Conservation (phyloP, 2,329 filamentous ascomycete genomes). For the Penicillium capsulatum region DNA sequence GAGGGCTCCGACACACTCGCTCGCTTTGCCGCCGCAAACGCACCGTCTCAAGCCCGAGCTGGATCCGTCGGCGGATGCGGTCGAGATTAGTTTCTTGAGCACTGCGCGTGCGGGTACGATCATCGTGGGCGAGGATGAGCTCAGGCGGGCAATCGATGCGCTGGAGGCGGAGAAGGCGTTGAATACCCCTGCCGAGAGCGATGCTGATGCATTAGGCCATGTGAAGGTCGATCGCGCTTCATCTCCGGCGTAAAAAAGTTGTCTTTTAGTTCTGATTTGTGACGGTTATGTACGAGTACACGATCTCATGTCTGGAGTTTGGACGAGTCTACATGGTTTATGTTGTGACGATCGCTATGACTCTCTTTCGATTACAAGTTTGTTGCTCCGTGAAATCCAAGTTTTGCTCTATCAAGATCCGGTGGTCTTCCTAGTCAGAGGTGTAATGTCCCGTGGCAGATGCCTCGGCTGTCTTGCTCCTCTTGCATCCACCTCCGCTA, state of each 20-base stretch:
- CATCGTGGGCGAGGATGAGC: constrained; percentile 71
- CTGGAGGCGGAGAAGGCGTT: constrained; percentile 45
- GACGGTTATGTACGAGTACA: too few species aligned
- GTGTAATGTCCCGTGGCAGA: too few species aligned
- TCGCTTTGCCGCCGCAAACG: constrained; percentile 12
- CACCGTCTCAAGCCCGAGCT: constrained; percentile 33
- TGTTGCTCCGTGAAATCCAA: too few species aligned
- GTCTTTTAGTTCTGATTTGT: background rate
- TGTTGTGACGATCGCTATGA: too few species aligned
- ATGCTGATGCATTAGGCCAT: background rate
- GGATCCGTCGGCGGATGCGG: constrained; percentile 36
- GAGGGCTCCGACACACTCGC: constrained; percentile 9
- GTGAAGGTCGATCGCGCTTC: too few species aligned
- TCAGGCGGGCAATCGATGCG: constrained; percentile 68
- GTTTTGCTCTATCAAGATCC: too few species aligned
- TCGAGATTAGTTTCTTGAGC: constrained; percentile 86
- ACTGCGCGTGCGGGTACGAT: constrained; percentile 87
- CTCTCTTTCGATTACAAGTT: too few species aligned
- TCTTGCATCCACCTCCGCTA: too few species aligned
- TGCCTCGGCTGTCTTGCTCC: too few species aligned
- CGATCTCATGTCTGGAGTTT: too few species aligned
- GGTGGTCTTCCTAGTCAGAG: too few species aligned
- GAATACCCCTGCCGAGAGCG: constrained; percentile 3
- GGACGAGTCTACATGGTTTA: too few species aligned
- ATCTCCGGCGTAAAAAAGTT: background rate